phyloP scores from a whole-genome alignment of 495 filamentous ascomycete genomes.

The Saxispiralis lemnorum region DNA sequence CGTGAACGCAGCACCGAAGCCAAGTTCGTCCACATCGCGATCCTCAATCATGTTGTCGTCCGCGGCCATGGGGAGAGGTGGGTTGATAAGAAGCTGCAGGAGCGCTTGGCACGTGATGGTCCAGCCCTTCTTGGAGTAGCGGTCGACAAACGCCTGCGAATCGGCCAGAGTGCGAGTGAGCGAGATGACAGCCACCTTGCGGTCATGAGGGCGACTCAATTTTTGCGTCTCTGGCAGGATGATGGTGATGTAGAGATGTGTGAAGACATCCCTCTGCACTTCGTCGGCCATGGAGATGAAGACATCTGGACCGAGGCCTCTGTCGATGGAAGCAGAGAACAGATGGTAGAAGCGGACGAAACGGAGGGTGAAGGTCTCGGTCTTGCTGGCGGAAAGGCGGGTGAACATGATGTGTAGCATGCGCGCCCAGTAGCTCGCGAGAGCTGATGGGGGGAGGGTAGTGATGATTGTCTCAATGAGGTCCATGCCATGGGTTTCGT shows the following conservation, averaged over 20 bases:
- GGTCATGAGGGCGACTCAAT: constrained; percentile 69
- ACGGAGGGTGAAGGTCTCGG: constrained; percentile 60
- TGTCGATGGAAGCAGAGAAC: constrained; percentile 53
- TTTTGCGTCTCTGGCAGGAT: constrained; percentile 77
- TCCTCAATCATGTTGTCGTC: constrained; percentile 64
- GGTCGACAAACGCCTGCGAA: constrained; percentile 57
- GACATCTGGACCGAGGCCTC: constrained; percentile 76
- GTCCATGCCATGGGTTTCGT: constrained; percentile 72
- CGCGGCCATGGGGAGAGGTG: constrained; percentile 46
- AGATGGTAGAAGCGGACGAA: constrained; percentile 89
- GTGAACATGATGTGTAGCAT: constrained; percentile 71
- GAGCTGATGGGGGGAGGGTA: constrained; percentile 50
- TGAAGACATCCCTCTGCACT: constrained; percentile 66
- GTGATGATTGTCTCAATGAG: constrained; percentile 63
- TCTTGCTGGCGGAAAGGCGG: constrained; percentile 57
- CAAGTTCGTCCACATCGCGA: constrained; percentile 80
- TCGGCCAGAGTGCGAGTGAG: constrained; percentile 78
- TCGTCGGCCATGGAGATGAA: constrained; percentile 64
- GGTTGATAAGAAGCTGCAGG: constrained; percentile 72
- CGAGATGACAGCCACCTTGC: constrained; percentile 83
- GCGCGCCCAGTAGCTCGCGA: constrained; percentile 59
- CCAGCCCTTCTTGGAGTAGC: constrained; percentile 69
- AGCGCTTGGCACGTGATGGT: constrained; percentile 67
- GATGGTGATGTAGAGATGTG: constrained; percentile 62
- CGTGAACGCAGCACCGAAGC: constrained; percentile 87